Base-by-base conservation (phyloP, 495 filamentous ascomycete genomes). In the Usnea hakonensis region DNA sequence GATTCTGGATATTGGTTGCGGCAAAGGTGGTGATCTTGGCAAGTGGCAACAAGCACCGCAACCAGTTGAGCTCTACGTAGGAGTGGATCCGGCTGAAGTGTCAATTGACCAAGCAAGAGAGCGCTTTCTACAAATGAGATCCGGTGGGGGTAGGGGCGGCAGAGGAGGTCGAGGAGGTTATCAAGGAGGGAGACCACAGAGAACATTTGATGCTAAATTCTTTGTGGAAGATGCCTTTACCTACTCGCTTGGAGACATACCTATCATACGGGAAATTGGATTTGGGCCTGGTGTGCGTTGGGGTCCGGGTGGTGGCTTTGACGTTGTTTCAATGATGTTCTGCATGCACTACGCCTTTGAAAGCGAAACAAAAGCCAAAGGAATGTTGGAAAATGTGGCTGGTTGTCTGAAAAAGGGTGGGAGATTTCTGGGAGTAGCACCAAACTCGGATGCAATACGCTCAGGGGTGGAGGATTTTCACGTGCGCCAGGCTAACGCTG, bases 311-410 rank as follows among this genome's bases (percentile, higher is more conserved):
- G 87, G 90, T 43, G 91, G 92, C 10, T 98, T 97, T 66, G 95
- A 98, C 71, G 88, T 97, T 16, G 93, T 98, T 54, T 89, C 87
- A 60, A 96, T 95, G 82, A 98, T 98, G 94, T 98, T 98, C 69
- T 92, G 91, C 70, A 95, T 98, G 85, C 94, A 98, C 76, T 98
- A 98, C 70, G 92, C 95, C 0, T 98, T 97, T 67, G 95, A 98
- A 74, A 90, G 78, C 62, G 90, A 97, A 73, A 81, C 80, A 8
- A 95, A 96, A 72, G 87, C 92, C 14, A 83, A 92, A 26, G 87
- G 85, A 58, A 97, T 98, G 94, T 81, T 98, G 56, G 82, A 84
- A 71, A 98, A 98, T 71, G 94, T 98, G 16, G 85, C 94, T 2
- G 88, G 91, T 6, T 81, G 85, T 32, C 73, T 98, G 68, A 95